Base-by-base conservation (phyloP, 2,329 filamentous ascomycete genomes). In the Neonectria sp. region DNA sequence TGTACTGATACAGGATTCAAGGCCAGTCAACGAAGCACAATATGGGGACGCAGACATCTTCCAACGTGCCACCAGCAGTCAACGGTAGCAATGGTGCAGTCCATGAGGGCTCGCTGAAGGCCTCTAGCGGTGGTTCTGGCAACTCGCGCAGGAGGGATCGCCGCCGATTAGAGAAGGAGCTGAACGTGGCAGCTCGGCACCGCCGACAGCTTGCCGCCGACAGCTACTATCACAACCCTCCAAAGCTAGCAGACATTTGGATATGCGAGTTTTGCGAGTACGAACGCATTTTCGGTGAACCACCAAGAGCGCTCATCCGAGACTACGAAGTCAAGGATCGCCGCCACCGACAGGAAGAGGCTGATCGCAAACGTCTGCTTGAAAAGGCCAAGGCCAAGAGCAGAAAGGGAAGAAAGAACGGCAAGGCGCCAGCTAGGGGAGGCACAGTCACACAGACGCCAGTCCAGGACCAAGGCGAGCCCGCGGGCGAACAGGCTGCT, bases 231-330 rank as follows among this genome's bases (percentile, higher is more conserved):
- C 90, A 93, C 74, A 91, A 93, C 75, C 92, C 93, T 2, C 92
- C 93, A 2, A 82, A 83, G 35, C 73, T 74, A 2, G 92, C 94
- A 71, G 93, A 97, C 68, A 88, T 95, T 57, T 98, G 95, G 93
- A 95, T 98, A 53, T 99, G 96, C 82, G 94, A 98, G 77, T 98
- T 98, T 79, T 99, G 96, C 84, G 96, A 99, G 80, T 99, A 98
- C 78, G 95, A 98, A 81, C 90, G 90, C 59, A 98, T 99, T 56
- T 98, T 97, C 79, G 95, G 95, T n/a, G 88, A 88, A 59, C 93
- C 93, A 3, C 96, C 96, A 0, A 88, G 90, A 74, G 94, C 94
- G 56, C 83, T 99, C 61, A 97, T 98, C 70, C 90, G 93, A 46
- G 91, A 95, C 69, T 99, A 98, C 78, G 96, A 99, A 82, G 93